Conservation (phyloP, 768 basidiomycete species). For the Zangia roseola region DNA sequence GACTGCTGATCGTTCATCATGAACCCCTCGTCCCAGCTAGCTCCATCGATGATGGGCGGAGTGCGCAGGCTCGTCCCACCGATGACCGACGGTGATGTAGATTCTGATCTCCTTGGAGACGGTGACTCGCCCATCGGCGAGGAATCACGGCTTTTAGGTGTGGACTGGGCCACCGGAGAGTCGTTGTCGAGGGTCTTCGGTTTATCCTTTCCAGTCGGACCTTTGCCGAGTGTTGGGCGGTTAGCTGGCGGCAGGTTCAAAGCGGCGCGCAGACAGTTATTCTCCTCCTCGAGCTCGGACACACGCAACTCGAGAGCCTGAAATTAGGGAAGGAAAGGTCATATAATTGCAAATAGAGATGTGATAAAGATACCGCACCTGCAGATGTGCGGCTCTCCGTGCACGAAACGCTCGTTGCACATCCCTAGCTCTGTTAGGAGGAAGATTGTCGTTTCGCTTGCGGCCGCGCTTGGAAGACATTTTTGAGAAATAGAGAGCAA, state of each 20-base stretch:
- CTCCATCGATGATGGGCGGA: slow-evolving; percentile 48
- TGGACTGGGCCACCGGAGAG: slow-evolving; percentile 31
- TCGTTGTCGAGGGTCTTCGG: slow-evolving; percentile 54
- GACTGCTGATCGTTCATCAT: slow-evolving; percentile 48
- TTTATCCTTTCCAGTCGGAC: slow-evolving; percentile 86
- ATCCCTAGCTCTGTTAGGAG: slow-evolving; percentile 74
- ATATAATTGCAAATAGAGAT: slow-evolving; percentile 40
- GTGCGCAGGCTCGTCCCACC: slow-evolving; percentile 29
- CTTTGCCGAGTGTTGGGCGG: slow-evolving; percentile 72
- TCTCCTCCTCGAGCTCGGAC: slow-evolving; percentile 82
- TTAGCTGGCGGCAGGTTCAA: slow-evolving; percentile 73
- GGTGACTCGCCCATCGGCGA: slow-evolving; percentile 60
- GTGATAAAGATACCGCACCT: slow-evolving; percentile 49
- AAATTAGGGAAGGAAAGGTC: slow-evolving; percentile 29
- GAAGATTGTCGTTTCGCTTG: slow-evolving; percentile 67
- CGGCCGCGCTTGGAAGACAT: slow-evolving; percentile 90
- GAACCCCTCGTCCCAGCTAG: slow-evolving; percentile 57
- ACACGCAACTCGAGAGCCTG: slow-evolving; percentile 84
- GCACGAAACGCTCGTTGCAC: slow-evolving; percentile 90
- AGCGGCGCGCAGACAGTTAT: slow-evolving; percentile 65
- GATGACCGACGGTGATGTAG: slow-evolving; percentile 34
- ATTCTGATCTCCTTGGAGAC: slow-evolving; percentile 40
- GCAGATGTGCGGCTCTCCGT: slow-evolving; percentile 81
- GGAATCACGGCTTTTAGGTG: slow-evolving; percentile 59
- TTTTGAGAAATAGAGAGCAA: slow-evolving; percentile 15